phyloP scores from a whole-genome alignment of 805 yeast genomes.

The Myxozyma melibiosi region DNA sequence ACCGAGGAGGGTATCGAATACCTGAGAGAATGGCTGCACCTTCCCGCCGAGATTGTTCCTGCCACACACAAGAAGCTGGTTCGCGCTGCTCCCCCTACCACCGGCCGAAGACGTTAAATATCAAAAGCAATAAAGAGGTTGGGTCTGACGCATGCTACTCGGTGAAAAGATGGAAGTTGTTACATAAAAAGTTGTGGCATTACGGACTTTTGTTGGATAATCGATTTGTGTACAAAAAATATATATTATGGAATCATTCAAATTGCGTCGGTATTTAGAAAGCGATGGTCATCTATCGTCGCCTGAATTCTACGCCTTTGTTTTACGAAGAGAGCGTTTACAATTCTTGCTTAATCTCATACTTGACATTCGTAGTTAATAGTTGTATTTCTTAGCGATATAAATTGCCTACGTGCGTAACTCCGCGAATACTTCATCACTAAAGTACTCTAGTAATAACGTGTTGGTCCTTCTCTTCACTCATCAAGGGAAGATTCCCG shows the following conservation, averaged over 20 bases:
- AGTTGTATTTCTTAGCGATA: too few species aligned
- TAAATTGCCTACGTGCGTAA: too few species aligned
- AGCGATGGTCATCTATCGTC: too few species aligned
- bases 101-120: conserved; percentile 35
- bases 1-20: conserved; percentile 99
- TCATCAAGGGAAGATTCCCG: too few species aligned
- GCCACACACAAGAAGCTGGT: conserved; percentile 95
- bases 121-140: neutral
- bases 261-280: too few species aligned
- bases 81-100: conserved; percentile 72
- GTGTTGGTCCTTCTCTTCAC: too few species aligned
- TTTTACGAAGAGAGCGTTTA: too few species aligned
- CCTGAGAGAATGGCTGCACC: conserved; percentile 96
- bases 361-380: too few species aligned
- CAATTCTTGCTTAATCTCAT: too few species aligned
- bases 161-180: conserved; percentile 4
- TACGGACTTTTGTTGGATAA: conserved; percentile 5
- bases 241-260: conserved; percentile 4
- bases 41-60: conserved; percentile 98
- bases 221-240: conserved; percentile 14
- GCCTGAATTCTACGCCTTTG: too few species aligned
- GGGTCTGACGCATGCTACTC: neutral
- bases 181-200: conserved; percentile 16
- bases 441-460: too few species aligned
- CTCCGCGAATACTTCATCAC: too few species aligned